A percentile compares a stretch with the other conserved stretches of the same genome.
Conservation (phyloP, 768 basidiomycete species). For the Rhizopogon roseolus region DNA sequence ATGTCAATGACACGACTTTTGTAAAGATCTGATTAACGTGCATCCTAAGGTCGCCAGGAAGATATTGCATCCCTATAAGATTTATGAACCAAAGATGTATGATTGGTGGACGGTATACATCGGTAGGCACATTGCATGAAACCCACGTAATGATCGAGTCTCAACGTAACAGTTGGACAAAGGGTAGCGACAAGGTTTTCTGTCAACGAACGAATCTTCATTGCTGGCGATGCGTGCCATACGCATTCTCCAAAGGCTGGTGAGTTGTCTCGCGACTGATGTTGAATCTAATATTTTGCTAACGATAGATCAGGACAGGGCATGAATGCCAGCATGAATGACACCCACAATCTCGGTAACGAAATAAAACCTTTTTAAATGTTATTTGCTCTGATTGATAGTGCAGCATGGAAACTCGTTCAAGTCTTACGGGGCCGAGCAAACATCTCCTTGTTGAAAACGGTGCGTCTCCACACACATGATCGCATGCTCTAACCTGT, state of each 20-base stretch:
- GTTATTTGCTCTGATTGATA: neutral
- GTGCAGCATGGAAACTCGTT: slow-evolving; percentile 41
- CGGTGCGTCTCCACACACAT: slow-evolving; percentile 21
- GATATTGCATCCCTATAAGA: slow-evolving; percentile 50
- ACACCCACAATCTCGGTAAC: slow-evolving; percentile 62
- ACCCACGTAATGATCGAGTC: neutral
- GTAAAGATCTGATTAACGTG: neutral
- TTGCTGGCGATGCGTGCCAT: slow-evolving; percentile 73
- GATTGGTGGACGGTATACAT: slow-evolving; percentile 75
- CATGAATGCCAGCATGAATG: slow-evolving; percentile 75
- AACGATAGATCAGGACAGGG: slow-evolving; percentile 47
- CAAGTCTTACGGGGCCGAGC: slow-evolving; percentile 41
- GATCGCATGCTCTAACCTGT: neutral
- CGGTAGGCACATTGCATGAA: slow-evolving; percentile 33
- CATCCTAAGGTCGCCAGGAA: slow-evolving; percentile 48
- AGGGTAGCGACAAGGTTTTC: slow-evolving; percentile 64
- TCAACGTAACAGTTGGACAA: slow-evolving; percentile 51
- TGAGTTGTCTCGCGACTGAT: slow-evolving; percentile 13
- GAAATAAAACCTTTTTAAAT: neutral
- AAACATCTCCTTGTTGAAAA: slow-evolving; percentile 30
- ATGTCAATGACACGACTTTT: neutral
- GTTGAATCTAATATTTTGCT: neutral
- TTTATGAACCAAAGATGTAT: slow-evolving; percentile 41
- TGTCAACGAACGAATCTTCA: slow-evolving; percentile 61
- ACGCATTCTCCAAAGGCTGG: slow-evolving; percentile 66